phyloP scores from a whole-genome alignment of 495 filamentous ascomycete species.

The Staphylotrichum tortipilum region DNA sequence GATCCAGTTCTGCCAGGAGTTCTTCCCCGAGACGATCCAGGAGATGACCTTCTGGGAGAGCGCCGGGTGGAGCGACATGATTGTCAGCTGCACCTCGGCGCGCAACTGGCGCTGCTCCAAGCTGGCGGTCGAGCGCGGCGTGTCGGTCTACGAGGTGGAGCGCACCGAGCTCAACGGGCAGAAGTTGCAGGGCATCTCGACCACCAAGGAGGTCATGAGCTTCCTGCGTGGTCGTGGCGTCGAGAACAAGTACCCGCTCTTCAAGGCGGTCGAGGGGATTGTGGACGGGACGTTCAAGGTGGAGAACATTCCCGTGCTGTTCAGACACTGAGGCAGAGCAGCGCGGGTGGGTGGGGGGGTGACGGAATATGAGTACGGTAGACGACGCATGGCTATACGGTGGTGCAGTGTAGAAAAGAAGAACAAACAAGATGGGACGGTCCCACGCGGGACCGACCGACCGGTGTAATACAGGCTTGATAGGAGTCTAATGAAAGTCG shows the following conservation, averaged over 20 bases:
- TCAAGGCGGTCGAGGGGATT: conserved; percentile 73
- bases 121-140: conserved; percentile 70
- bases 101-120: conserved; percentile 92
- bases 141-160: conserved; percentile 81
- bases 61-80: conserved; percentile 91
- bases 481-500: background rate
- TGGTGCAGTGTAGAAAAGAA: background rate
- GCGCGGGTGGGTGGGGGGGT: background rate
- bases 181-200: conserved; percentile 90
- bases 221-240: conserved; percentile 71
- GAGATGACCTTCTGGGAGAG: conserved; percentile 88
- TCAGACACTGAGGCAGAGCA: conserved; percentile 27
- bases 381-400: too few relatives aligned
- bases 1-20: conserved; percentile 86
- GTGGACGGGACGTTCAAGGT: conserved; percentile 50
- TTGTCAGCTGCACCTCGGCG: conserved; percentile 84
- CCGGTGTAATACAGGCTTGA: background rate
- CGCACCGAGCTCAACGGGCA: conserved; percentile 87
- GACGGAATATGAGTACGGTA: background rate
- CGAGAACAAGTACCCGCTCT: conserved; percentile 81
- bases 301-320: conserved; percentile 53
- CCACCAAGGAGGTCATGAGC: conserved; percentile 78
- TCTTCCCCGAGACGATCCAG: conserved; percentile 73
- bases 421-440: background rate
- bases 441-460: conserved; percentile 14